These are phyloP conservation scores for Plasmodium vivax DNA, from an alignment of 169 alveolate species.

Conservation along the genomic window DNA sequence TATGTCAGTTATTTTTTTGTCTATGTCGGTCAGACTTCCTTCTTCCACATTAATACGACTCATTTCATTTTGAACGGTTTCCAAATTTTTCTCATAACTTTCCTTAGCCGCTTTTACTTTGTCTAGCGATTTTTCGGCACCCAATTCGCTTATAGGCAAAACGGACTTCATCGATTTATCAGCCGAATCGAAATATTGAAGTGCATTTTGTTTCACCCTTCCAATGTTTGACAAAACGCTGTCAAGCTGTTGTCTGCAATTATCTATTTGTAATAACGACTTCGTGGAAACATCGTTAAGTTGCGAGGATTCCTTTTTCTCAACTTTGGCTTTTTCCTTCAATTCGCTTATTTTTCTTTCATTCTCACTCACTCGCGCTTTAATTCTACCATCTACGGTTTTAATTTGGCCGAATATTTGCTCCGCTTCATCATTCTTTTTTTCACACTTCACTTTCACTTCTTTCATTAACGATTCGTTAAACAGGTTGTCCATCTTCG, in stretches of 20 bases:
- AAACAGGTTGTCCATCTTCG: not conserved
- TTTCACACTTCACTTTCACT: conserved; percentile 6
- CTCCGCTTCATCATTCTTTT: not conserved
- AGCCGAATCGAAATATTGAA: not conserved
- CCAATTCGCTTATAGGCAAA: not conserved
- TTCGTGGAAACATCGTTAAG: not conserved
- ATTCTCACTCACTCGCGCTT: not conserved
- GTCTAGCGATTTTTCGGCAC: not conserved
- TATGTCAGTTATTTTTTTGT: not conserved
- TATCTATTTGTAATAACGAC: conserved; percentile 4
- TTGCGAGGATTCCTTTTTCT: not conserved
- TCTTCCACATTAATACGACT: not conserved
- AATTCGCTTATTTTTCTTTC: not conserved
- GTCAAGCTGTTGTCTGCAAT: not conserved
- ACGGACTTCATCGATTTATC: conserved; percentile 4
- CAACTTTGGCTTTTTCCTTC: conserved; percentile 2
- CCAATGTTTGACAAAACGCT: not conserved
- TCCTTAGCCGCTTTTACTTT: not conserved
- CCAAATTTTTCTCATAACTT: conserved; percentile 7
- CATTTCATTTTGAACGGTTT: not conserved
- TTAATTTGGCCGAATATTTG: not conserved
- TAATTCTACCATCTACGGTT: not conserved
- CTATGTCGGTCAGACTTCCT: not conserved
- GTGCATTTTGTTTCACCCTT: not conserved
- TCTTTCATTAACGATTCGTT: not conserved